Base-by-base conservation (phyloP, 2,329 filamentous ascomycete species). In the Trichoderma citrinoviride region DNA sequence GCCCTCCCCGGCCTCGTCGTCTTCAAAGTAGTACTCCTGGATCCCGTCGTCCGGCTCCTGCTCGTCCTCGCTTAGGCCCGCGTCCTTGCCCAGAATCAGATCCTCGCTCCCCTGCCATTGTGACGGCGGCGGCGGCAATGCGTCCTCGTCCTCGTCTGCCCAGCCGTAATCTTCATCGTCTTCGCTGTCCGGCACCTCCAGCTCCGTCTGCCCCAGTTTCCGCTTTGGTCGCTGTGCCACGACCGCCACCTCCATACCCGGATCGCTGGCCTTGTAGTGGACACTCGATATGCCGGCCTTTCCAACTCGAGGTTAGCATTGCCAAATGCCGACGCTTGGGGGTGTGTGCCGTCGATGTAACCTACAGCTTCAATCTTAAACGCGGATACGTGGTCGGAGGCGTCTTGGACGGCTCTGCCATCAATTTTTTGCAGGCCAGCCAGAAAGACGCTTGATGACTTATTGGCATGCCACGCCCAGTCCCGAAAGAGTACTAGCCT, bases 401-500 rank as follows among this genome's bases (percentile, higher is more conserved):
- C 73, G 27, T 78, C 76, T 21, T 75, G 69, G 25, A 74, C 73
- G 2, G 72, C 71, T 70, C 81, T 84, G 7, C 88, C 87, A 68
- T 86, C 83, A 43, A 85, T 75, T 75, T 90, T 92, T 71, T 90
- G 83, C 12, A 92, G 77, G 56, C 87, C 87, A 12, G 83, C 86
- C 69, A 90, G 81, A 65, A 85, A 82, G 49, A 85, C 76, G 69
- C 82, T 81, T 66, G 80, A 79, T 25, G 80, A 77, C 19, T 75
- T 76, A 50, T 77, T 77, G 49, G 77, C 77, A 60, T 78, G 76
- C 77, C 82, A 85, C 67, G 81, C 83, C 85, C 86, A 93, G 77
- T 97, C 92, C 71, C 90, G 85, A 75, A 95, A 96, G 40, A 97
- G 76, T 25, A 90, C 89, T 67, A 97, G 75, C 61, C 92, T 84